Evolutionary conservation across 2,329 filamentous ascomycete genomes (phyloP).

Genomic region (Talaromyces sp.): DNA sequence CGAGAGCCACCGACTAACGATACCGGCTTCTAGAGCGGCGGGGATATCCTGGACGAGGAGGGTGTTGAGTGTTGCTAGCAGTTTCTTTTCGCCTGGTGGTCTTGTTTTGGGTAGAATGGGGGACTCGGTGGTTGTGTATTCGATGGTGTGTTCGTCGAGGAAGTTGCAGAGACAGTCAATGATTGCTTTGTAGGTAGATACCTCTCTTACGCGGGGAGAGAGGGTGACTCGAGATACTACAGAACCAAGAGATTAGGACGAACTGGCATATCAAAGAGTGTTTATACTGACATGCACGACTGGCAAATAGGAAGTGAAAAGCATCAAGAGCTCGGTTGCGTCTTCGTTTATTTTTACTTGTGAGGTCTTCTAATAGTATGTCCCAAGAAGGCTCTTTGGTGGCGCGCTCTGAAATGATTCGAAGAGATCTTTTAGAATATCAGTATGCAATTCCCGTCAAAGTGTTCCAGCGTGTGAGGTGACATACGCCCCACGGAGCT

Average conservation of each 20-base stretch:
- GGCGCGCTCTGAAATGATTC: conserved; percentile 46
- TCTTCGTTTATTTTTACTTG: conserved; percentile 35
- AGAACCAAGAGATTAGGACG: neutral
- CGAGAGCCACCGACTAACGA: conserved; percentile 71
- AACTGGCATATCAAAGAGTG: neutral
- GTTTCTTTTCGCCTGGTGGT: conserved; percentile 42
- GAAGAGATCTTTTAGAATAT: conserved; percentile 35
- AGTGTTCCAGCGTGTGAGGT: conserved; percentile 28
- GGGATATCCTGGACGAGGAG: conserved; percentile 60
- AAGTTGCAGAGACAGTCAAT: conserved; percentile 43
- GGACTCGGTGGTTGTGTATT: conserved; percentile 33
- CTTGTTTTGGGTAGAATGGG: conserved; percentile 40
- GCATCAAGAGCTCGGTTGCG: conserved; percentile 42
- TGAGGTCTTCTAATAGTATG: conserved; percentile 41
- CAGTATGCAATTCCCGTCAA: conserved; percentile 46
- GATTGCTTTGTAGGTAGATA: conserved; percentile 37
- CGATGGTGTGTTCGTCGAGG: conserved; percentile 36
- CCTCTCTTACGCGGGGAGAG: conserved; percentile 33
- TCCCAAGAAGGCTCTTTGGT: conserved; percentile 40
- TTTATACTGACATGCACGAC: conserved; percentile 32
- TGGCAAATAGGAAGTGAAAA: conserved; percentile 43
- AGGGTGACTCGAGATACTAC: conserved; percentile 37
- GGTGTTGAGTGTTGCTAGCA: conserved; percentile 55
- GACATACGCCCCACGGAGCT: conserved; percentile 66
- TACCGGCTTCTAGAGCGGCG: conserved; percentile 57